Percentiles rank a stretch among this genome's conserved stretches.
phyloP scores from a whole-genome alignment of 805 yeast species.

The Martiniozyma abietophila region DNA sequence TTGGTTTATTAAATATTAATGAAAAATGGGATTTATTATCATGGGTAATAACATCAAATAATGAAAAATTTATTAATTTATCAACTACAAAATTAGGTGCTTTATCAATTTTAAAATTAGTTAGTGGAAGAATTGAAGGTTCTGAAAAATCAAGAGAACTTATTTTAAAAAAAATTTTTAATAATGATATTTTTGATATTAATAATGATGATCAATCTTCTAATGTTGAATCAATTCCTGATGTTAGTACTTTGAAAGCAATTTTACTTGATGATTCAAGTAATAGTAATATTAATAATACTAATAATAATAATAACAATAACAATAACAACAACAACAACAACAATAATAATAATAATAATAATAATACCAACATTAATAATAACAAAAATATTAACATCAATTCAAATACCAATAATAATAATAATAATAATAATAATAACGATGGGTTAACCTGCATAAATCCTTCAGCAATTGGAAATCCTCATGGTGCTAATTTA shows the following conservation, averaged over 20 bases:
- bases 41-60: slow-evolving; percentile 11
- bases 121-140: slow-evolving; percentile 61
- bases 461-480: slow-evolving; percentile 2
- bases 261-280: slow-evolving; percentile 53
- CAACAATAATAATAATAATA: slow-evolving; percentile 1
- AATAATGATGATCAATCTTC: slow-evolving; percentile 6
- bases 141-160: slow-evolving; percentile 48
- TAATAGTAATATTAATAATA: neutral
- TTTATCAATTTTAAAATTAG: slow-evolving; percentile 67
- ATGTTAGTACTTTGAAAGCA: slow-evolving; percentile 26
- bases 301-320: slow-evolving; percentile 2
- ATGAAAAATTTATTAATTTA: slow-evolving; percentile 14
- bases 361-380: too few relatives aligned
- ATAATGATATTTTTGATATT: slow-evolving; percentile 28
- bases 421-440: neutral
- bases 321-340: too few relatives aligned
- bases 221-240: slow-evolving; percentile 5
- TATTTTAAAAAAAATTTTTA: slow-evolving; percentile 60
- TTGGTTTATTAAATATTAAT: slow-evolving; percentile 35
- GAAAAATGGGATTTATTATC: slow-evolving; percentile 54
- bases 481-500: slow-evolving; percentile 56
- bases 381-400: neutral
- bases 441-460: too few relatives aligned
- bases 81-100: slow-evolving; percentile 60
- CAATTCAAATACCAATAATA: slow-evolving; percentile 1